These are phyloP conservation scores for Dictyostelium intermedium DNA, from an alignment of 78 protist species.

Conservation along the genomic window DNA sequence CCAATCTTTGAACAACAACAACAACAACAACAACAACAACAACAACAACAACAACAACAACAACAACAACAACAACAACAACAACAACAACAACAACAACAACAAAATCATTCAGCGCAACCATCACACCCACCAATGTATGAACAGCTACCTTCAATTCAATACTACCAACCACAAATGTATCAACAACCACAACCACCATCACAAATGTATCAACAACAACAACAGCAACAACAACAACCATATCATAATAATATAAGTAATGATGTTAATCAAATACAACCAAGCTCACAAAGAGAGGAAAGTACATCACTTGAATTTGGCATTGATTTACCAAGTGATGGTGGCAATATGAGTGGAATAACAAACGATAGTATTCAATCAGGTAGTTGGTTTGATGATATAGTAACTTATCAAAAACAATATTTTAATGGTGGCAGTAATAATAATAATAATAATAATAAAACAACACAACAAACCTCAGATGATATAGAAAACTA, in stretches of 20 bases:
- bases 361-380: neutral
- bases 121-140: too few species aligned
- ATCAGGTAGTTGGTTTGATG: neutral
- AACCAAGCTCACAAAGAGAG: neutral
- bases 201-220: neutral
- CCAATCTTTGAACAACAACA: neutral
- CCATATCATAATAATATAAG: neutral
- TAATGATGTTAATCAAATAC: neutral
- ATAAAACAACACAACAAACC: neutral
- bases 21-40: neutral
- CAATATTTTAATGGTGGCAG: neutral
- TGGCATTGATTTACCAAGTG: constrained; percentile 3
- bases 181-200: neutral
- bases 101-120: neutral
- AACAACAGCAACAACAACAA: neutral
- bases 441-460: neutral
- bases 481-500: neutral
- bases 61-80: neutral
- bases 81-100: neutral
- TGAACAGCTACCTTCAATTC: neutral
- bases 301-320: neutral
- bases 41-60: neutral
- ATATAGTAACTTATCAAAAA: neutral
- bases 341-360: neutral
- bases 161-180: neutral